Evolutionary conservation across 306 rosid species (phyloP), one percentile per base, ranked within the genome.

Genomic region (Sesbania bispinosa): DNA sequence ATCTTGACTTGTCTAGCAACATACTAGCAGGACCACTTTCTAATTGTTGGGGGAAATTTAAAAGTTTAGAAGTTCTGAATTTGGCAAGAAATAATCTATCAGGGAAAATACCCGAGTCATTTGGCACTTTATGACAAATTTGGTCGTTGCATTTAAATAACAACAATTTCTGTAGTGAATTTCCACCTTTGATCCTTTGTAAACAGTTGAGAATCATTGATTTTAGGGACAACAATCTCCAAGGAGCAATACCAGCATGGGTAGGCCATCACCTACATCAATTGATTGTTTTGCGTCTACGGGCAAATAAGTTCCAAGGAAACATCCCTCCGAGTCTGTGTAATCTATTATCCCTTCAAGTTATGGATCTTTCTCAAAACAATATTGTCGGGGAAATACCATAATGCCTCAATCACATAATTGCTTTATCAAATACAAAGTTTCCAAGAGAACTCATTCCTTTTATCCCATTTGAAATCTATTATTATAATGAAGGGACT

Each of bases 251-350:
- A 3, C 46, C 47, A 4, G 1, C 33, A 16, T 57, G 58, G 76
- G n/a, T 57, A 18, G 81, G 73, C 19, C 1, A 63, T 15, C 3
- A 45, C 7, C 1, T 58, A 2, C 27, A 11, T 0, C 0, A 13
- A 24, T 59, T 67, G 29, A 26, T 59, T 67, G 36, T 35, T 2
- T 36, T 77, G n/a, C 2, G 33, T 16, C n/a, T 76, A 23, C 5
- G 4, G 2, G 46, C 5, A 20, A 76, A 36, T 13, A 38, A 52
- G 45, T 67, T 51, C 3, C 0, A 33, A 18, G 77, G 80, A 57
- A 46, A 16, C 33, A 55, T 76, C 6, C 54, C 69, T 1, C 0
- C 24, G 10, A 74, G 62, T 67, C 6, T 78, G 9, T 82, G 86
- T n/a, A 41, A 39, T 41, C 62, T 74, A 0, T 2, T 11, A 18